Percentiles rank a stretch among this genome's conserved stretches.
phyloP scores from a whole-genome alignment of 176 grass and related monocot species.

The Triticum turgidum region DNA sequence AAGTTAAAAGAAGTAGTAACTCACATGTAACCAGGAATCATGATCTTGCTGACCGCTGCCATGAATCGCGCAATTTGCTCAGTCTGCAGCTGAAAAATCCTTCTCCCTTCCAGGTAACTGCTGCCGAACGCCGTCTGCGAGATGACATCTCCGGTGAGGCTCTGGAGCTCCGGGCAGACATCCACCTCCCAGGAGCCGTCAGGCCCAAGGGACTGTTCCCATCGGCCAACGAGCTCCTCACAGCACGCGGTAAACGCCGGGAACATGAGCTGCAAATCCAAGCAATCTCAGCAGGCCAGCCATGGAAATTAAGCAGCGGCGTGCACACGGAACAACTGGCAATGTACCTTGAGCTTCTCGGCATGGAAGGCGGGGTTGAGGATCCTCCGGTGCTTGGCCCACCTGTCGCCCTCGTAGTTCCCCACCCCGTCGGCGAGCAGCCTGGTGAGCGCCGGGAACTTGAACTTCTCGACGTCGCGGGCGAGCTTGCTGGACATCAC shows the following conservation, averaged over 20 bases:
- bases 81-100: neutral
- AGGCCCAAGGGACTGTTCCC: neutral
- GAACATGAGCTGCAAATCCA: neutral
- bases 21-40: neutral
- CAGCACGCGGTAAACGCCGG: neutral
- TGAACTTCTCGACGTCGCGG: neutral
- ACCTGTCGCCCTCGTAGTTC: neutral
- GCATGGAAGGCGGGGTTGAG: neutral
- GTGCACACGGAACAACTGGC: too few species aligned
- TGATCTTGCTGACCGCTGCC: neutral
- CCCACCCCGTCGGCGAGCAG: neutral
- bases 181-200: neutral
- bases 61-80: neutral
- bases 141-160: neutral
- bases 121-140: neutral
- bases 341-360: neutral
- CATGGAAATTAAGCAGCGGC: too few species aligned
- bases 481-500: neutral
- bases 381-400: neutral
- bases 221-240: neutral
- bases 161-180: neutral
- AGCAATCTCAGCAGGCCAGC: neutral
- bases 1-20: neutral
- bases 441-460: neutral
- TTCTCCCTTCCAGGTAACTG: neutral